Conservation (phyloP, 2,329 filamentous ascomycete genomes). For the Mycogone perniciosa region DNA sequence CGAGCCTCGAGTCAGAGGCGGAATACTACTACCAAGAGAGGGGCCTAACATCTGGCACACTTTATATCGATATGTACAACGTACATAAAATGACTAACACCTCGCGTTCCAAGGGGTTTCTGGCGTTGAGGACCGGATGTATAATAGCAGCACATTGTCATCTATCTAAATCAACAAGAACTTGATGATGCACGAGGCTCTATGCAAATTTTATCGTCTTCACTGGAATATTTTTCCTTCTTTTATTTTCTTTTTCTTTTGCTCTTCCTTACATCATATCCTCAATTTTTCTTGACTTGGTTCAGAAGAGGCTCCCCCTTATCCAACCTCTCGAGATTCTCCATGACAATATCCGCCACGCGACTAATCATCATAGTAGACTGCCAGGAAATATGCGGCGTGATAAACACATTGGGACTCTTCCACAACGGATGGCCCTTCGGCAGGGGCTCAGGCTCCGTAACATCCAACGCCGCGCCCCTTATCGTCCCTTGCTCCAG, state of each 20-base stretch:
- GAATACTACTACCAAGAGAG: slow-evolving; percentile 8
- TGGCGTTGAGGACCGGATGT: no score
- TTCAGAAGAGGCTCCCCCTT: slow-evolving; percentile 12
- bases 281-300: slow-evolving; percentile 18
- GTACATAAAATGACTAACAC: not conserved
- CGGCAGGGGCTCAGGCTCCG: slow-evolving; percentile 66
- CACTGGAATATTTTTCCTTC: no score
- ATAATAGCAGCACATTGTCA: no score
- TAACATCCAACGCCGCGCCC: slow-evolving; percentile 65
- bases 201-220: no score
- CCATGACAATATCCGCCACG: slow-evolving; percentile 12
- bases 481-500: slow-evolving; percentile 34
- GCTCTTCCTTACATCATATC: not conserved
- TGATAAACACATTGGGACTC: slow-evolving; percentile 56
- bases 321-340: slow-evolving; percentile 7
- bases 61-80: not conserved
- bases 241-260: not conserved
- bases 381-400: slow-evolving; percentile 33
- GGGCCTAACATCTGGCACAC: not conserved
- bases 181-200: no score
- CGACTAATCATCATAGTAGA: slow-evolving; percentile 23
- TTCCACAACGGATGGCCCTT: slow-evolving; percentile 58
- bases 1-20: slow-evolving; percentile 32
- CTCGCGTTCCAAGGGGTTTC: no score
- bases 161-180: no score